Conservation (phyloP, 345 rosid species). For the Turritis glabra region DNA sequence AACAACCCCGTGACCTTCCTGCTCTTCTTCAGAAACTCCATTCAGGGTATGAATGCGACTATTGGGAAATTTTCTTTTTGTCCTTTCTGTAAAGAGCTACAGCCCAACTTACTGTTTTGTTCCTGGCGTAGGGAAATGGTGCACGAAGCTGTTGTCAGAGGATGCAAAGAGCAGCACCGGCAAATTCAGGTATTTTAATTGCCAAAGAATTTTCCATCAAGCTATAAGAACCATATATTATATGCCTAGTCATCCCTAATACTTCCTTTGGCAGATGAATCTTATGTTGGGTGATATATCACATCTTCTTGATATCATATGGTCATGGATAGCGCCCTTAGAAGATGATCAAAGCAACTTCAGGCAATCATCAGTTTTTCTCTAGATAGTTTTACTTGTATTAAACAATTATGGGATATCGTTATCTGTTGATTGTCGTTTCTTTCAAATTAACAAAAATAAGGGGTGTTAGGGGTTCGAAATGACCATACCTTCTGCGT, state of each 20-base stretch:
- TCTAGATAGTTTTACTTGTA: conserved; percentile 2
- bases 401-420: neutral
- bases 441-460: neutral
- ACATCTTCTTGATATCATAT: conserved; percentile 80
- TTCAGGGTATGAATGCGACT: conserved; percentile 61
- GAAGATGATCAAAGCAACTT: conserved; percentile 77
- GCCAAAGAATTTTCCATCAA: conserved; percentile 1
- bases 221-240: conserved; percentile 19
- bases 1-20: conserved; percentile 86
- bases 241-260: conserved; percentile 23
- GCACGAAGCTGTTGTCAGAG: conserved; percentile 80
- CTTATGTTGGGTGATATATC: conserved; percentile 93
- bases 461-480: conserved; percentile 13
- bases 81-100: neutral
- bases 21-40: conserved; percentile 97
- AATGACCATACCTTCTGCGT: neutral
- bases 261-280: conserved; percentile 65
- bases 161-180: conserved; percentile 96
- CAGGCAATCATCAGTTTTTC: conserved; percentile 53
- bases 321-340: conserved; percentile 96
- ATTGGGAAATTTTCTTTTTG: neutral
- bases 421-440: neutral
- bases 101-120: conserved; percentile 13
- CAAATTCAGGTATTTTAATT: conserved; percentile 72
- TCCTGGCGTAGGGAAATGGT: conserved; percentile 69